Evolutionary conservation across 331 rosid genomes (phyloP), one percentile per base, ranked within the genome.

Genomic region (Acacia concinna): DNA sequence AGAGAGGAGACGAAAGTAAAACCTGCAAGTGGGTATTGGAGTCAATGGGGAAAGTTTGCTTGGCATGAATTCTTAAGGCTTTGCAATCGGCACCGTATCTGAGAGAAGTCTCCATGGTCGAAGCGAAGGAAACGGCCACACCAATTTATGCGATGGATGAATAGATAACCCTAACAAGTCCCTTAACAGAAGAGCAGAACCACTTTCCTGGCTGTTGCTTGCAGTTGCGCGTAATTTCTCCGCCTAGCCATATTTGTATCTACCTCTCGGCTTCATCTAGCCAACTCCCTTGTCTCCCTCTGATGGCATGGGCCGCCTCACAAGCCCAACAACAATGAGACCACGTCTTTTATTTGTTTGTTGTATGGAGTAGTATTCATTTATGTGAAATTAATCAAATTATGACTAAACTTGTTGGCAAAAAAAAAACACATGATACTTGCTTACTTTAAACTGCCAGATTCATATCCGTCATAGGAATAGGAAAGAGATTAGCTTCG

Each of bases 41-140:
- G 88, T 89, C 89, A 73, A 96, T 85, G 51, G 79, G 76, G 51
- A 96, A 12, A 68, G 84, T 90, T 76, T 96, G 82, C 88, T 93
- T 93, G 46, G 94, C 97, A 46, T 93, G 92, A 79, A 93, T 86
- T 84, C 88, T 83, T n/a, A 96, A 28, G 51, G 91, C 87, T 84
- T 84, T 89, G 82, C 97, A 85, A 57, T 93, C 91, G 71, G 86
- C 92, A 35, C 78, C 87, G 4, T 75, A 96, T 86, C 97, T 81
- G 59, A 96, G 85, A 73, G 97, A 96, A 57, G 99, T 91, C 81
- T 96, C 98, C 98, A 96, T 96, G 66, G 34, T 25, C 18, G 63
- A 56, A 10, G 57, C 15, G 31, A 8, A 35, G 21, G 60, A 56
- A 15, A 35, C 30, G 2, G 14, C 62, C 31, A 3, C 31, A 20